phyloP scores from a whole-genome alignment of 352 stramenopile genomes.

The Phytophthora pseudosyringae region DNA sequence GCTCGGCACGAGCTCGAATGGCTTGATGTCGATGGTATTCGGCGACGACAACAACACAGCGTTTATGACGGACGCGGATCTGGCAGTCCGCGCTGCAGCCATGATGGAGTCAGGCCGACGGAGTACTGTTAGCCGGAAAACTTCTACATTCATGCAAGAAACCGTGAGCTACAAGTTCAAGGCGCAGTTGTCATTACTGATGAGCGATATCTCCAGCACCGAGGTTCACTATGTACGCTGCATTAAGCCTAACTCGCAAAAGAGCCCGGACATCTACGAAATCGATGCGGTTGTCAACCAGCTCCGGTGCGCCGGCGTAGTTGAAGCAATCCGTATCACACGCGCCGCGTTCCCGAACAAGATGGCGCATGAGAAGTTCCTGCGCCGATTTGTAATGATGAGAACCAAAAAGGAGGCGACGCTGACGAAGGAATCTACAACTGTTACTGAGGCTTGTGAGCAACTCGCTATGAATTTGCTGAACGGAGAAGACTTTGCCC shows the following conservation, averaged over 20 bases:
- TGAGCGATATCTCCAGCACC: constrained; percentile 88
- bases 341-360: constrained; percentile 93
- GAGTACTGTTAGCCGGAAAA: constrained; percentile 63
- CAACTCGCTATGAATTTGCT: constrained; percentile 62
- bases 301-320: constrained; percentile 88
- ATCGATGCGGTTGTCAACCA: constrained; percentile 87
- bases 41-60: constrained; percentile 53
- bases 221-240: constrained; percentile 91
- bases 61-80: constrained; percentile 68
- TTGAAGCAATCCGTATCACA: constrained; percentile 92
- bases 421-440: constrained; percentile 40
- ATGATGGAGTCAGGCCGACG: constrained; percentile 59
- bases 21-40: constrained; percentile 77
- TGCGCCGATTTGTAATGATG: constrained; percentile 84
- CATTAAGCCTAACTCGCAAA: constrained; percentile 92
- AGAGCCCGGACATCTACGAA: constrained; percentile 85
- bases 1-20: constrained; percentile 71
- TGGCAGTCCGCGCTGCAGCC: constrained; percentile 56
- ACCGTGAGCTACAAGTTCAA: constrained; percentile 93
- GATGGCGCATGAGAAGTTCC: constrained; percentile 92
- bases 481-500: constrained; percentile 46
- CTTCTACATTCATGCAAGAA: constrained; percentile 87
- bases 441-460: constrained; percentile 69
- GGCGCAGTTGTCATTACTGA: constrained; percentile 82
- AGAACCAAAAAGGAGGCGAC: constrained; percentile 42